phyloP scores from a whole-genome alignment of 345 rosid genomes.

The Dipteronia sinensis region DNA sequence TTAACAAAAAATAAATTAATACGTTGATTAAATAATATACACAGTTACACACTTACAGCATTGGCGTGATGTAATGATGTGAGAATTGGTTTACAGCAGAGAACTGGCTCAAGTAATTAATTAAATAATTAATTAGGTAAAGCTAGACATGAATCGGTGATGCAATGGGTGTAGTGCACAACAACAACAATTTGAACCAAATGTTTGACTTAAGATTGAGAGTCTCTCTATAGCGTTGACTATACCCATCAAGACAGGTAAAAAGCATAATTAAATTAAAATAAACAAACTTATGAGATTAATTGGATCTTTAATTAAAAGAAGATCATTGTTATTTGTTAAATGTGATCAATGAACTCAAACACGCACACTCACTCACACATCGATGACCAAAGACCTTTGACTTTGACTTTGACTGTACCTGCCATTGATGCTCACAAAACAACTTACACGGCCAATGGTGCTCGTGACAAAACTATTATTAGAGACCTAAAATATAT shows the following conservation, averaged over 20 bases:
- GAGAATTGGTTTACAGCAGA: background rate
- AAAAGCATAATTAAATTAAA: conserved; percentile 16
- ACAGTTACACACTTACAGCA: no score
- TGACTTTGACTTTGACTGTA: conserved; percentile 16
- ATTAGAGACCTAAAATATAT: no score
- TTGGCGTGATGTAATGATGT: no score
- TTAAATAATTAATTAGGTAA: conserved; percentile 12
- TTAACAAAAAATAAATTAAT: no score
- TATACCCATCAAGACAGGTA: conserved; percentile 26
- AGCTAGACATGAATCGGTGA: background rate
- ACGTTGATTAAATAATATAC: no score
- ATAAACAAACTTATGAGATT: background rate
- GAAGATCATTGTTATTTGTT: background rate
- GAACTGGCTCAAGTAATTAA: background rate
- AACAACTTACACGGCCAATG: background rate
- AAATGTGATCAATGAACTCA: background rate
- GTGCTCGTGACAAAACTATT: background rate
- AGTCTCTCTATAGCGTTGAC: conserved; percentile 2
- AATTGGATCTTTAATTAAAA: background rate
- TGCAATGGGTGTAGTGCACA: conserved; percentile 25
- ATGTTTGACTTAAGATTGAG: conserved; percentile 7
- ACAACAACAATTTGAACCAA: conserved; percentile 24
- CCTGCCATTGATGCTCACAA: background rate
- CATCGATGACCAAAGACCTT: background rate
- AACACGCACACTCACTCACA: background rate